Base-by-base conservation (phyloP, 1,284 basidiomycete species). In the Trametes pubescens region DNA sequence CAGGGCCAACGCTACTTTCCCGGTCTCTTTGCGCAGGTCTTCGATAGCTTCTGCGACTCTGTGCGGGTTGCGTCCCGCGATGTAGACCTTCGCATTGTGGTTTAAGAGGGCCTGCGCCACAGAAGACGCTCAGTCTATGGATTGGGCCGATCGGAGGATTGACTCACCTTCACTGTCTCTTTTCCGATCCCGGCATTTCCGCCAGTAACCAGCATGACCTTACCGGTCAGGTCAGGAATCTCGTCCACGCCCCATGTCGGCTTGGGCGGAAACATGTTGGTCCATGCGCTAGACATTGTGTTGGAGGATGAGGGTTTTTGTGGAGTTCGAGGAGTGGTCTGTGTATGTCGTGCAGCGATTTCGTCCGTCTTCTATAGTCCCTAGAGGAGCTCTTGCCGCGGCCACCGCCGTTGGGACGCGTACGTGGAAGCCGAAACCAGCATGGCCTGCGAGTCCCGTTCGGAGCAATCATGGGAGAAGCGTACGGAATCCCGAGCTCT, bases 11-110 rank as follows among this genome's bases (percentile, higher is more conserved):
- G 81, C 80, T 47, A 83, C 79, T 38, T 80, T 82, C 10, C 81
- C 78, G 0, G 81, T 84, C 61, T 73, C 75, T 2, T 71, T 38
- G 66, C 81, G 81, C 57, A 91, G 78, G 29, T 84, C 77, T 13
- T 76, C 70, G 57, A 91, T 88, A 0, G 86, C 85, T 0, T 71
- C 73, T 35, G 78, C 66, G 0, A 82, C 86, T 58, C 83, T 86
- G 29, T 75, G 68, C 61, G 76, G 69, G 67, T 77, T 82, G n/a
- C 90, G 80, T 21, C 81, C 80, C 2, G 86, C 86, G 66, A 91
- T 78, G 72, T 89, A 91, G 0, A 92, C 90, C 64, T 81, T 89
- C 9, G 88, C 88, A 43, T 87, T 84, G 59, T 82, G 82, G 9
- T 73, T 66, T 44, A 91, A 79, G 14, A 88, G 78, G 6, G 78